Conservation (phyloP, 1,284 basidiomycete genomes). For the Chalciporus sp. region DNA sequence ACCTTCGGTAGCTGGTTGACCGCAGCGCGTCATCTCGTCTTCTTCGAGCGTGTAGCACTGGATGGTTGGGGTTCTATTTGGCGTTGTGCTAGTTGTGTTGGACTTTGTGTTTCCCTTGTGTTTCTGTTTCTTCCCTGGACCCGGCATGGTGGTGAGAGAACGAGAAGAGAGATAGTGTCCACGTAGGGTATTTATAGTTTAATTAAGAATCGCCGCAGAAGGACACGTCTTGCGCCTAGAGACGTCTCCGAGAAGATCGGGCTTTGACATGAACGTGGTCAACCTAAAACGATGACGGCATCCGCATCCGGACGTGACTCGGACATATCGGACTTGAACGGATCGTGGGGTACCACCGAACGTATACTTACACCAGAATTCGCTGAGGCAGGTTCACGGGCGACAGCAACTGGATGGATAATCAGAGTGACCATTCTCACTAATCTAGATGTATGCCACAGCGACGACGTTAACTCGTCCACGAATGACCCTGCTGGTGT, state of each 20-base stretch:
- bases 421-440: conserved; percentile 4
- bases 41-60: conserved; percentile 30
- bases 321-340: no score
- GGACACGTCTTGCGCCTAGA: no score
- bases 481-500: neutral
- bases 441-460: conserved; percentile 14
- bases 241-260: no score
- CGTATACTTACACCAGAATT: no score
- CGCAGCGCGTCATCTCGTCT: conserved; percentile 32
- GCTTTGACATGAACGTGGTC: no score
- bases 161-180: neutral
- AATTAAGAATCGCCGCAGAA: no score
- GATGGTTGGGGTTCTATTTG: neutral
- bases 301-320: no score
- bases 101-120: neutral
- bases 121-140: neutral
- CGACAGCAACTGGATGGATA: neutral
- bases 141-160: neutral
- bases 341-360: no score
- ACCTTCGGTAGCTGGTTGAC: conserved; percentile 23
- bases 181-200: no score
- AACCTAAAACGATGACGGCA: no score
- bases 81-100: neutral
- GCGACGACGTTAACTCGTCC: conserved; percentile 3
- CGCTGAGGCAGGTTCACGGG: neutral